These are phyloP conservation scores for Fusarium hostae DNA, from an alignment of 2,329 filamentous ascomycete species.

Conservation along the genomic window DNA sequence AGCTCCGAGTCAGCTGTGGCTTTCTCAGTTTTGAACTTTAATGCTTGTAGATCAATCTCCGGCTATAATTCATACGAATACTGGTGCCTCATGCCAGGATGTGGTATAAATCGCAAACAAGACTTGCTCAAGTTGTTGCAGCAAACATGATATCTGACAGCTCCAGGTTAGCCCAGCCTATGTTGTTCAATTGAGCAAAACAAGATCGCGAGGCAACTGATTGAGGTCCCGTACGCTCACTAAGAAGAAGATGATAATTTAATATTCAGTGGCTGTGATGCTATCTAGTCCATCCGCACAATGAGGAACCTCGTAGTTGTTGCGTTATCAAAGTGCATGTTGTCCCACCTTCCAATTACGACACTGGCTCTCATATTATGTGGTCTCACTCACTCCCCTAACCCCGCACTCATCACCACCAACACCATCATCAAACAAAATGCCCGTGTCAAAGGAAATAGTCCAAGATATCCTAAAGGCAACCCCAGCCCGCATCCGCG, in stretches of 20 bases:
- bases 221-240: neutral
- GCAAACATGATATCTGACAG: neutral
- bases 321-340: neutral
- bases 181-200: neutral
- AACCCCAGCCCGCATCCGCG: constrained; percentile 26
- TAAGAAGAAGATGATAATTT: too few species aligned
- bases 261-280: neutral
- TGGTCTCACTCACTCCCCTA: neutral
- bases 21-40: neutral
- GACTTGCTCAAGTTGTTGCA: neutral
- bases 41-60: neutral
- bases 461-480: constrained; percentile 15
- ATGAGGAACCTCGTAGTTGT: neutral
- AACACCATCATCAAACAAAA: neutral
- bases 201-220: neutral
- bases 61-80: neutral
- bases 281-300: neutral
- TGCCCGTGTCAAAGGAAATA: constrained; percentile 22
- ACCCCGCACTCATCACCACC: constrained; percentile 16
- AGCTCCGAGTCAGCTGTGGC: neutral
- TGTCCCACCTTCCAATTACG: constrained; percentile 34
- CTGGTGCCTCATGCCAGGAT: neutral
- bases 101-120: neutral
- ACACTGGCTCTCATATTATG: neutral
- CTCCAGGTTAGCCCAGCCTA: neutral